These are phyloP conservation scores for Termitomyces sp. DNA, from an alignment of 768 basidiomycete genomes.

Conservation along the genomic window DNA sequence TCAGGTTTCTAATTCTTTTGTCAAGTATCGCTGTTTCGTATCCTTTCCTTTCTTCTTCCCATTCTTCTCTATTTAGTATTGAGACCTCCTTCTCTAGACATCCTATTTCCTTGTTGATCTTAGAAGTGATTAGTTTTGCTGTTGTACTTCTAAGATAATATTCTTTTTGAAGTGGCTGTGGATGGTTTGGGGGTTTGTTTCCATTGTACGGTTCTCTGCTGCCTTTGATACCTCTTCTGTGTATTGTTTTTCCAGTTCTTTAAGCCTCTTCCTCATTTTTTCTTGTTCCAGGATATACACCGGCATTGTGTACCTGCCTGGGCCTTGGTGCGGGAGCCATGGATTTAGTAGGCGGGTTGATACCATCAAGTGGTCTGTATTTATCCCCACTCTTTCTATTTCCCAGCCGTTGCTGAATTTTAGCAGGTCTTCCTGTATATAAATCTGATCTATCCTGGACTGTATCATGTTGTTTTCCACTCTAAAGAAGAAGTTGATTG, in stretches of 20 bases:
- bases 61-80: neutral
- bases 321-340: neutral
- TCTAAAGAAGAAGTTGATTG: neutral
- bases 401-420: slow-evolving; percentile 2
- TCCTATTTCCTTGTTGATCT: no score
- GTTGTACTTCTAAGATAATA: neutral
- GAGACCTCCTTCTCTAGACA: neutral
- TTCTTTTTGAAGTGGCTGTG: neutral
- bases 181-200: neutral
- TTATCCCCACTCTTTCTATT: neutral
- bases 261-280: neutral
- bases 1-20: slow-evolving; percentile 1
- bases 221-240: neutral
- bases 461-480: neutral
- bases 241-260: neutral
- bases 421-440: neutral
- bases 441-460: slow-evolving; percentile 8
- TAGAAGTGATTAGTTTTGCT: neutral
- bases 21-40: neutral
- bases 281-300: neutral
- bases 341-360: neutral
- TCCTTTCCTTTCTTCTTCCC: neutral
- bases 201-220: neutral
- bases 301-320: neutral
- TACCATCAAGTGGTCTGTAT: slow-evolving; percentile 6